phyloP scores from a whole-genome alignment of 2,329 filamentous ascomycete species.

The Thielaviopsis musarum region DNA sequence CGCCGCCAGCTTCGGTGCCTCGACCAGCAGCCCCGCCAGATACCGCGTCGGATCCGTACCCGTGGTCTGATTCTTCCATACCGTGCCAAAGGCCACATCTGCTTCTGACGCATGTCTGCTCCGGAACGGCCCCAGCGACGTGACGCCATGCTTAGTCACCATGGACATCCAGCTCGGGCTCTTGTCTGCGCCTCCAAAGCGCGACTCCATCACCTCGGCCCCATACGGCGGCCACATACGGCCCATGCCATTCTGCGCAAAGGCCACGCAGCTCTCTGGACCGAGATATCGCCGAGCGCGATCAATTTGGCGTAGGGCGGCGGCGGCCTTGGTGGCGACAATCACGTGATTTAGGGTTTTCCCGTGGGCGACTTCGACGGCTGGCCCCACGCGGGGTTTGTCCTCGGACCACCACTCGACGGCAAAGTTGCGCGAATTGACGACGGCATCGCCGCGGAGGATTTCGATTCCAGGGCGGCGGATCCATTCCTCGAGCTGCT shows the following conservation, averaged over 20 bases:
- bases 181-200: slow-evolving; percentile 21
- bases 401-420: slow-evolving; percentile 39
- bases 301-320: slow-evolving; percentile 45
- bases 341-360: slow-evolving; percentile 52
- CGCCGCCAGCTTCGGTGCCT: slow-evolving; percentile 27
- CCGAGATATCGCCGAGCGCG: slow-evolving; percentile 45
- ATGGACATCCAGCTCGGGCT: slow-evolving; percentile 58
- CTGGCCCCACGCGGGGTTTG: slow-evolving; percentile 21
- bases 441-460: slow-evolving; percentile 19
- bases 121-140: slow-evolving; percentile 30
- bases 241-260: slow-evolving; percentile 82
- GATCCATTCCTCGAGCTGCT: slow-evolving; percentile 32
- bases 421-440: slow-evolving; percentile 25
- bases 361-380: slow-evolving; percentile 24
- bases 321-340: slow-evolving; percentile 57
- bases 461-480: slow-evolving; percentile 28
- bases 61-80: slow-evolving; percentile 19
- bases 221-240: slow-evolving; percentile 39
- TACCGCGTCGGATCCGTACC: slow-evolving; percentile 16
- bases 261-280: slow-evolving; percentile 53
- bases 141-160: slow-evolving; percentile 40
- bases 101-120: slow-evolving; percentile 36
- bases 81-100: slow-evolving; percentile 29
- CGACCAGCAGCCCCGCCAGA: slow-evolving; percentile 25
- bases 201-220: slow-evolving; percentile 23